A percentile compares a stretch with the other conserved stretches of the same genome.
Conservation (phyloP, 2,329 filamentous ascomycete species). For the Cercospora berteroae region DNA sequence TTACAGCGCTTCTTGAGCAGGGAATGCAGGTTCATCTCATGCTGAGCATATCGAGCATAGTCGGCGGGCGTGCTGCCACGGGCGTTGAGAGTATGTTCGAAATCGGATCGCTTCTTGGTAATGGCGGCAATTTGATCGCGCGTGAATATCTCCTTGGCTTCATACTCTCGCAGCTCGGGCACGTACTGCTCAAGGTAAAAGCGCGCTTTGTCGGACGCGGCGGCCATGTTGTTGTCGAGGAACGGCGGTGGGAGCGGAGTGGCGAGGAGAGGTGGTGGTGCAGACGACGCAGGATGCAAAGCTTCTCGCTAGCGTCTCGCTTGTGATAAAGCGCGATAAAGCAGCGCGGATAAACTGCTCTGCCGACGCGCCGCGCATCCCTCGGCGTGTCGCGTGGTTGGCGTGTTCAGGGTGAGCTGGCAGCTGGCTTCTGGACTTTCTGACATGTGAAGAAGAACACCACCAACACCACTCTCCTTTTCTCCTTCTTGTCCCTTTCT, state of each 20-base stretch:
- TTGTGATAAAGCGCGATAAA: not conserved
- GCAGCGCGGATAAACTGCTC: not conserved
- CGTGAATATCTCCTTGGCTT: constrained; percentile 86
- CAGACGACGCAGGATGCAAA: not conserved
- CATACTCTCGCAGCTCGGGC: constrained; percentile 86
- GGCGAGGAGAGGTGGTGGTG: not conserved
- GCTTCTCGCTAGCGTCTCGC: not conserved
- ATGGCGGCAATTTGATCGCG: constrained; percentile 88
- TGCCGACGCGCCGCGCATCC: not conserved
- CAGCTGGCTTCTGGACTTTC: constrained; percentile 3
- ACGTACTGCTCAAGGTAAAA: constrained; percentile 92
- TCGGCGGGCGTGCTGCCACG: constrained; percentile 73
- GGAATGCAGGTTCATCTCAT: constrained; percentile 66
- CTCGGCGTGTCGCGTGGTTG: constrained; percentile 1
- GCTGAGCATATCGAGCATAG: constrained; percentile 78
- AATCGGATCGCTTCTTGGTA: constrained; percentile 84
- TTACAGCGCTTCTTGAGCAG: constrained; percentile 80
- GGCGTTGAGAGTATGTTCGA: constrained; percentile 85
- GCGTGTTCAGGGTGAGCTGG: not conserved
- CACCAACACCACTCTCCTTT: constrained; percentile 4
- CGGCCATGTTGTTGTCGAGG: constrained; percentile 60
- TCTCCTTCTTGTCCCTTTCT: constrained; percentile 14
- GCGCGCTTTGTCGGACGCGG: constrained; percentile 86
- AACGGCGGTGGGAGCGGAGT: not conserved
- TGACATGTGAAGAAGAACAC: constrained; percentile 14